Percentiles rank a stretch among this genome's conserved stretches.
Evolutionary conservation across 2,329 filamentous ascomycete species (phyloP).

Genomic region (Verticillium dahliae): DNA sequence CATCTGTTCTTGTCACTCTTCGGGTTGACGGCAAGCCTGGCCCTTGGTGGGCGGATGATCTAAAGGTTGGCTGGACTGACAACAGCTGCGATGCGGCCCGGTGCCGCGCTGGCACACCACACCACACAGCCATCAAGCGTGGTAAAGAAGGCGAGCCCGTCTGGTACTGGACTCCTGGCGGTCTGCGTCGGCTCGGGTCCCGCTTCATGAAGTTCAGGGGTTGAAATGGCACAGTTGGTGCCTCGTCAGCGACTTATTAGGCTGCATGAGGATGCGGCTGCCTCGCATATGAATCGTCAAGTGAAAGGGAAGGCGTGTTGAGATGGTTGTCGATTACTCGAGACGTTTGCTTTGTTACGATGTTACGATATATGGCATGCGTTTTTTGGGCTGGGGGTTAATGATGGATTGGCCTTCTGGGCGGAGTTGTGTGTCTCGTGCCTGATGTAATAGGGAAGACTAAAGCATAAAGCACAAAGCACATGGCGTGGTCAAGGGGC

Average conservation of each 20-base stretch:
- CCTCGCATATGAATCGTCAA: not conserved
- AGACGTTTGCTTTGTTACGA: not conserved
- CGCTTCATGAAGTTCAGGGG: not conserved
- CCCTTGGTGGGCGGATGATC: slow-evolving; percentile 35
- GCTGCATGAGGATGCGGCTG: not conserved
- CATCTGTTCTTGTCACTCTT: slow-evolving; percentile 29
- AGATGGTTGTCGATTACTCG: not conserved
- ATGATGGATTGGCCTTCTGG: not conserved
- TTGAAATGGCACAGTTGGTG: not conserved
- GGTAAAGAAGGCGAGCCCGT: not conserved
- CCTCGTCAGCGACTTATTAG: not conserved
- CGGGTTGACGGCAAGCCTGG: slow-evolving; percentile 29
- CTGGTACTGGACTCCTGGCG: not conserved
- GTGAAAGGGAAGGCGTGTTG: not conserved
- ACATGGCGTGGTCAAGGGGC: no score
- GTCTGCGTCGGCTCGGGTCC: not conserved
- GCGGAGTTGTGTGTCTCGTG: not conserved
- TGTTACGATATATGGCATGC: not conserved
- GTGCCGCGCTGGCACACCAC: slow-evolving; percentile 21
- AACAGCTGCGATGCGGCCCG: slow-evolving; percentile 30
- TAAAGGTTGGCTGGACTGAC: slow-evolving; percentile 32
- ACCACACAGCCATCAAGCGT: not conserved
- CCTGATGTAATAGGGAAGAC: not conserved
- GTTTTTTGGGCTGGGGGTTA: not conserved
- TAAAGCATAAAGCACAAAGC: no score